phyloP scores from a whole-genome alignment of 1,284 basidiomycete genomes.

The Caloboletus firmus region DNA sequence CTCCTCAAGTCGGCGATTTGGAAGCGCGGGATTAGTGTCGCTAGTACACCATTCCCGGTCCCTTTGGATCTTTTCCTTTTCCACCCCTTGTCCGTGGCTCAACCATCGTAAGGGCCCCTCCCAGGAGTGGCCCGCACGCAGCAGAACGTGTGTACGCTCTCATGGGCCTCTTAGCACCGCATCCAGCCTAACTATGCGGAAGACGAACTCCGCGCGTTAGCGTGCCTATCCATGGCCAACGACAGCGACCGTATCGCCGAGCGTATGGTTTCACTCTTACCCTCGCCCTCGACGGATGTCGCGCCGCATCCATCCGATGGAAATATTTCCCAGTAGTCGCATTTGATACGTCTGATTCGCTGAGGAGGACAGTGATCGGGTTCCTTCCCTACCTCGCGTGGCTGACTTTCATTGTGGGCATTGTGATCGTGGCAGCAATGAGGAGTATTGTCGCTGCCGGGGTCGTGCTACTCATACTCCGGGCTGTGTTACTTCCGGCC shows the following conservation, averaged over 20 bases:
- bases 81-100: too few relatives aligned
- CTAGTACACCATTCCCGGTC: too few relatives aligned
- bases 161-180: slow-evolving; percentile 24
- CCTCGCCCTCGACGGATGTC: slow-evolving; percentile 20
- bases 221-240: slow-evolving; percentile 23
- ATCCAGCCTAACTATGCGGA: slow-evolving; percentile 15
- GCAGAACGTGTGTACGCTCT: slow-evolving; percentile 22
- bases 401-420: neutral
- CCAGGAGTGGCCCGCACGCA: slow-evolving; percentile 1
- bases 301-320: slow-evolving; percentile 18
- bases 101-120: neutral
- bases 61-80: too few relatives aligned
- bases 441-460: neutral
- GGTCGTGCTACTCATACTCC: too few relatives aligned
- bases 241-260: slow-evolving; percentile 23
- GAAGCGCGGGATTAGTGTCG: too few relatives aligned
- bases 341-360: slow-evolving; percentile 6
- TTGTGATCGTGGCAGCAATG: neutral
- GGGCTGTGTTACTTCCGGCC: too few relatives aligned
- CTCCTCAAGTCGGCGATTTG: neutral
- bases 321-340: slow-evolving; percentile 20
- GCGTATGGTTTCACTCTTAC: slow-evolving; percentile 23
- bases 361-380: slow-evolving; percentile 9
- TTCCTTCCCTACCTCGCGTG: slow-evolving; percentile 10
- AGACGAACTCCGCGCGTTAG: slow-evolving; percentile 17